Base-by-base conservation (phyloP, 441 rosid genomes). In the Flueggea neowawraea region DNA sequence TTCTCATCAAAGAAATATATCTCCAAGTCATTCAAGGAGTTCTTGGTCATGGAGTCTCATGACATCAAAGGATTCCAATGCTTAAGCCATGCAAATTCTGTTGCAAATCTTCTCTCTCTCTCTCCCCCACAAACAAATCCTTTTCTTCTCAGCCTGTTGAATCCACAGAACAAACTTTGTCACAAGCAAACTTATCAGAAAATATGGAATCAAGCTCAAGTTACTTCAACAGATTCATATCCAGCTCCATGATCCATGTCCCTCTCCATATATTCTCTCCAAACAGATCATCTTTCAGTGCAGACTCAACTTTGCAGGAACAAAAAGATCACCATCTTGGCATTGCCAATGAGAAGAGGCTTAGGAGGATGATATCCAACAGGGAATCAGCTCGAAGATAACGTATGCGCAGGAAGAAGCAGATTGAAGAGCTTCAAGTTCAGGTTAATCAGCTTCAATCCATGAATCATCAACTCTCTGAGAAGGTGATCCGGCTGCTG, bases 301-400 rank as follows among this genome's bases (percentile, higher is more conserved):
- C 60, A 53, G 75, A 69, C 36, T 52, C 83, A 43, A 56, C 65
- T 54, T 55, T 69, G 36, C 67, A 53, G 6, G 80, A 71, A 45
- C 60, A 58, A 55, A 68, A 68, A 12, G 74, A 59, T 55, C 68
- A 53, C 12, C 63, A 71, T n/a, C 65, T 52, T 3, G 74, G 66
- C 32, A 64, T 62, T 9, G 12, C 57, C 39, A 64, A 80, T 12
- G 97, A 84, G 60, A 86, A 65, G 70, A 83, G 82, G 69, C 74
- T 74, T 16, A 86, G 78, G 65, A 81, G 94, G 75, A 87, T 84
- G 82, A 76, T 78, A 62, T 85, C 96, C 8, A 91, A 88, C 81
- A 65, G 91, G 41, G 97, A 88, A 75, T 86, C 94, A 0, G 91
- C 96, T n/a, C 71, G 83, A 69, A 75, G 89, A 69, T 88, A 89